Conservation (phyloP, 768 basidiomycete genomes). For the Phylloporus arenicola region DNA sequence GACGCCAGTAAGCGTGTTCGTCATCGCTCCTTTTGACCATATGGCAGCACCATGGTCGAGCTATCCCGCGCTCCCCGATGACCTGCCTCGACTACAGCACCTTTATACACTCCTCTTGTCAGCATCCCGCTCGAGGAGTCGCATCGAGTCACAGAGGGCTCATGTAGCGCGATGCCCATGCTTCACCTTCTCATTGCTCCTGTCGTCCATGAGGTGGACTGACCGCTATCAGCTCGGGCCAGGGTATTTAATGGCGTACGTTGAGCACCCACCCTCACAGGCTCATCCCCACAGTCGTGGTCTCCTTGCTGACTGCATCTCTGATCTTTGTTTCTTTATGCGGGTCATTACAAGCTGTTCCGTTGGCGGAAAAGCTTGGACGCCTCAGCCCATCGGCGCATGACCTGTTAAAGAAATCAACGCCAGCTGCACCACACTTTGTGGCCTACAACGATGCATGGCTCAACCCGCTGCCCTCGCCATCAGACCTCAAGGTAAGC, state of each 20-base stretch:
- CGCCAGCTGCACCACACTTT: conserved; percentile 46
- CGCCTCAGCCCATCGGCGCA: conserved; percentile 19
- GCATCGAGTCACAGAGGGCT: too few relatives aligned
- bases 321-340: conserved; percentile 6
- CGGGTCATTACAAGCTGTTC: conserved; percentile 7
- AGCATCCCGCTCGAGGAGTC: too few relatives aligned
- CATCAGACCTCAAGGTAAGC: conserved; percentile 40
- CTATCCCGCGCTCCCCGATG: too few relatives aligned
- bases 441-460: conserved; percentile 38
- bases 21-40: too few relatives aligned
- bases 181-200: too few relatives aligned
- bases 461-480: conserved; percentile 40
- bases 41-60: too few relatives aligned
- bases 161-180: too few relatives aligned
- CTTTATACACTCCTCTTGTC: too few relatives aligned
- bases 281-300: conserved; percentile 5
- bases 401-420: conserved; percentile 16
- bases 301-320: conserved; percentile 8
- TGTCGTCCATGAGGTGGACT: conserved; percentile 5
- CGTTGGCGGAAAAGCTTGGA: conserved; percentile 21
- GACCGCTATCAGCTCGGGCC: background rate
- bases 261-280: background rate
- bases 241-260: conserved; percentile 17
- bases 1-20: too few relatives aligned
- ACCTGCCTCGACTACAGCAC: too few relatives aligned